Conservation (phyloP, 805 yeast genomes). For the Wickerhamiella kazuoi region DNA sequence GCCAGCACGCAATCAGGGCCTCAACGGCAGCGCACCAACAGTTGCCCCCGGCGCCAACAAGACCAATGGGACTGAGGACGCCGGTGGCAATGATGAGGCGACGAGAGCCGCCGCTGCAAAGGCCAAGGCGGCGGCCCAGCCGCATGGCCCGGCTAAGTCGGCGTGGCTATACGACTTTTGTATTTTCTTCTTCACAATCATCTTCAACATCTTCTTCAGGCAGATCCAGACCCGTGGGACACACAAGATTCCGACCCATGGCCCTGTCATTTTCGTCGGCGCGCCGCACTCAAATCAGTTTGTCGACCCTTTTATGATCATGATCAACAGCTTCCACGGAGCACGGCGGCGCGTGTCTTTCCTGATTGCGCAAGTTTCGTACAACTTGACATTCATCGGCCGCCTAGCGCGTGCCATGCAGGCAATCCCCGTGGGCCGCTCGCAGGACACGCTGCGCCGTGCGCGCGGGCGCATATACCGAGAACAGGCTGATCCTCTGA, state of each 20-base stretch:
- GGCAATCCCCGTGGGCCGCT: constrained; percentile 81
- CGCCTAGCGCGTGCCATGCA: constrained; percentile 54
- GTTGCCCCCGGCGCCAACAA: too few relatives aligned
- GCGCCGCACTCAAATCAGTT: constrained; percentile 98
- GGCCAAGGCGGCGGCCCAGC: too few relatives aligned
- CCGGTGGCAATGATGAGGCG: too few relatives aligned
- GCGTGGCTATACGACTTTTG: constrained; percentile 20
- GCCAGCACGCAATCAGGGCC: too few relatives aligned
- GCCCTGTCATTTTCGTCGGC: constrained; percentile 82
- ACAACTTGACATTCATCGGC: constrained; percentile 51
- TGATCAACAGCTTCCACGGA: constrained; percentile 58
- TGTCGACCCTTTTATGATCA: constrained; percentile 64
- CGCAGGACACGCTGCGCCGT: constrained; percentile 62
- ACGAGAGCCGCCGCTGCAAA: too few relatives aligned
- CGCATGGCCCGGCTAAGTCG: not conserved
- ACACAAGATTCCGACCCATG: constrained; percentile 45
- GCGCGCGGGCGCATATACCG: constrained; percentile 57
- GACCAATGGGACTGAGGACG: too few relatives aligned
- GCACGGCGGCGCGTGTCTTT: constrained; percentile 58
- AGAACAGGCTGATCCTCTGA: constrained; percentile 33
- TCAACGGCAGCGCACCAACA: too few relatives aligned
- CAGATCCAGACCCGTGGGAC: constrained; percentile 84
- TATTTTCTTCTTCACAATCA: constrained; percentile 21
- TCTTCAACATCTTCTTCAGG: constrained; percentile 60
- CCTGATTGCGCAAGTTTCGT: constrained; percentile 69